Percentiles rank a stretch among this genome's conserved stretches.
Conservation (phyloP, 2,329 filamentous ascomycete genomes). For the Samsoniella hepiali region DNA sequence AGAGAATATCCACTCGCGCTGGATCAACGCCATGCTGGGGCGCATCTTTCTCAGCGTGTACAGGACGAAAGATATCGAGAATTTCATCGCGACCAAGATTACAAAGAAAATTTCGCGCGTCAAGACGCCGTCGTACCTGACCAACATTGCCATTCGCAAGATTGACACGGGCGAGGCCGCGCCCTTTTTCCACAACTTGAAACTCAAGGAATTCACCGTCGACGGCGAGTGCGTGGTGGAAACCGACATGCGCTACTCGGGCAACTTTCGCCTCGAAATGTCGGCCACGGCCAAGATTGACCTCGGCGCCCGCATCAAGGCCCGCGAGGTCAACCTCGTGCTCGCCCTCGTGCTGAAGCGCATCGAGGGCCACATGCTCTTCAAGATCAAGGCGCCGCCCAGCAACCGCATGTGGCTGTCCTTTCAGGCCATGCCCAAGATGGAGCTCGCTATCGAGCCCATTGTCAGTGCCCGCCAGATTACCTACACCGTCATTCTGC, state of each 20-base stretch:
- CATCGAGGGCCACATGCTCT: constrained; percentile 77
- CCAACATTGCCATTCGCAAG: constrained; percentile 74
- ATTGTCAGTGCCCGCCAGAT: constrained; percentile 95
- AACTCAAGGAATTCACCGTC: constrained; percentile 82
- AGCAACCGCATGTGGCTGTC: constrained; percentile 96
- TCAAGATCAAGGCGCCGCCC: constrained; percentile 90
- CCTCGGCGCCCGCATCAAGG: constrained; percentile 81
- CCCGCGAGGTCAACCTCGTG: constrained; percentile 83
- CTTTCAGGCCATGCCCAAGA: constrained; percentile 89
- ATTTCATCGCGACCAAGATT: constrained; percentile 77
- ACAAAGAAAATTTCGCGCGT: constrained; percentile 95
- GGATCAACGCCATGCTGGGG: constrained; percentile 89
- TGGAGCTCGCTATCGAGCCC: constrained; percentile 91
- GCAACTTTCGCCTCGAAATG: constrained; percentile 85
- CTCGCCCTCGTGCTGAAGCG: constrained; percentile 82
- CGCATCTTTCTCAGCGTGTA: constrained; percentile 85
- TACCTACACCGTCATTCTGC: constrained; percentile 86
- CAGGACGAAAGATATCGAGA: constrained; percentile 76
- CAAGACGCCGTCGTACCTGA: constrained; percentile 86
- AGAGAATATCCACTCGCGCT: constrained; percentile 84
- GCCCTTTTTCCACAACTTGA: constrained; percentile 84
- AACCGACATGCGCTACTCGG: constrained; percentile 82
- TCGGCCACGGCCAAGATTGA: constrained; percentile 92
- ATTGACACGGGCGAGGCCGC: constrained; percentile 85
- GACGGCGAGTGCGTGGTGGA: constrained; percentile 88